Conservation (phyloP, 2,329 filamentous ascomycete genomes). For the Sarocladium oryzae region DNA sequence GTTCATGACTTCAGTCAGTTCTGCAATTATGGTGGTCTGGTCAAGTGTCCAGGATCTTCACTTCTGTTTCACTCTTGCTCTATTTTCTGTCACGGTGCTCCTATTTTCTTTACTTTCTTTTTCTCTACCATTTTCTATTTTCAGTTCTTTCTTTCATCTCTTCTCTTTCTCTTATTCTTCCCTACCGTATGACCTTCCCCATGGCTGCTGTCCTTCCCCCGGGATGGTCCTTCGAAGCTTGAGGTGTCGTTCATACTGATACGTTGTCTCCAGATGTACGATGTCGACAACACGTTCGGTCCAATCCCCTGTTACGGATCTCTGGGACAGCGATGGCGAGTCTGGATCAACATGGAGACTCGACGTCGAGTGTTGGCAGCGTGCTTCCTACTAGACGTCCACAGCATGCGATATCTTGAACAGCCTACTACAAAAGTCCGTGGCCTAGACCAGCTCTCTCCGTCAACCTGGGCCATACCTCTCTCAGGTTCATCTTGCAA, state of each 20-base stretch:
- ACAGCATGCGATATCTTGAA: conserved; percentile 49
- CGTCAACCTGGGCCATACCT: conserved; percentile 35
- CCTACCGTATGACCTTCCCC: conserved; percentile 22
- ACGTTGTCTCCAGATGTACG: conserved; percentile 10
- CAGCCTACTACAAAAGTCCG: conserved; percentile 30
- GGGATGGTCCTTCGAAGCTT: too few species aligned
- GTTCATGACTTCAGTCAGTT: conserved; percentile 14
- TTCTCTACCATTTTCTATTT: conserved; percentile 13
- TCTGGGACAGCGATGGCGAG: conserved; percentile 34
- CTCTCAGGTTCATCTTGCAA: conserved; percentile 35
- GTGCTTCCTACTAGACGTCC: conserved; percentile 51
- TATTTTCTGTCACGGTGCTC: too few species aligned
- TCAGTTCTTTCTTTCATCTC: not conserved
- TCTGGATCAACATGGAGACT: conserved; percentile 47
- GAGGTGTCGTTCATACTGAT: not conserved
- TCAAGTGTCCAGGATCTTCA: conserved; percentile 20
- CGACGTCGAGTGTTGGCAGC: conserved; percentile 47
- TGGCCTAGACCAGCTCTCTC: conserved; percentile 30
- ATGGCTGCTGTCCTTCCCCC: too few species aligned
- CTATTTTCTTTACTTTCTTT: conserved; percentile 22
- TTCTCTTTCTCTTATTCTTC: conserved; percentile 19
- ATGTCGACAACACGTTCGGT: conserved; percentile 18
- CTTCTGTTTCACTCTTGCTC: conserved; percentile 19
- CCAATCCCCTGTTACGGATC: conserved; percentile 13
- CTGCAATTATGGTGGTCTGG: conserved; percentile 18